Evolutionary conservation across 2,329 filamentous ascomycete genomes (phyloP).

Genomic region (Botrytis galanthina): DNA sequence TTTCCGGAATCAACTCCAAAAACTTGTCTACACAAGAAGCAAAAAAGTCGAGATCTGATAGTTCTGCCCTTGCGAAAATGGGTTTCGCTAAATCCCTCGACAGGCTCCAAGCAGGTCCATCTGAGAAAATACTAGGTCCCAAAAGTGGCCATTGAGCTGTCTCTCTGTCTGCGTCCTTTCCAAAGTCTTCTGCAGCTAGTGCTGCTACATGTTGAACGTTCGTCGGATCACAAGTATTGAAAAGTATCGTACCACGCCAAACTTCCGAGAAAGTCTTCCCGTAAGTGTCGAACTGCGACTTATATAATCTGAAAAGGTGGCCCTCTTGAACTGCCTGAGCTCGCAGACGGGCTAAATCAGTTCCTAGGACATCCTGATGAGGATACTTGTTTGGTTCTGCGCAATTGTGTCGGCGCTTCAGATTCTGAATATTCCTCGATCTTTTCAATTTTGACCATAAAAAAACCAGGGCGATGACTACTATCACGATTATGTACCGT

Average conservation of each 20-base stretch:
- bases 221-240: conserved; percentile 11
- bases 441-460: conserved; percentile 11
- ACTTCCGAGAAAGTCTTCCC: conserved; percentile 16
- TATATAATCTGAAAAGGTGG: not conserved
- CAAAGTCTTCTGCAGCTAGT: conserved; percentile 24
- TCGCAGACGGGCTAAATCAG: not conserved
- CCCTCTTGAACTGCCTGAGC: conserved; percentile 9
- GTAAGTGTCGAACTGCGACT: conserved; percentile 5
- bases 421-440: not conserved
- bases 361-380: not conserved
- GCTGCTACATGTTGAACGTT: conserved; percentile 15
- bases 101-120: conserved; percentile 13
- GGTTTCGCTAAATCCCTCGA: conserved; percentile 17
- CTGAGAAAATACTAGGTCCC: conserved; percentile 13
- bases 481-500: not conserved
- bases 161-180: conserved; percentile 46
- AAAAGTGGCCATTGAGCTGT: conserved; percentile 38
- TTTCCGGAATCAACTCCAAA: not conserved
- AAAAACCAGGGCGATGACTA: not conserved
- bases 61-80: conserved; percentile 10
- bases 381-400: not conserved
- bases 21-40: conserved; percentile 9
- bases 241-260: not conserved
- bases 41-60: conserved; percentile 12
- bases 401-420: conserved; percentile 7